Conservation (phyloP, 2,329 filamentous ascomycete genomes). For the Metarhizium anisopliae region DNA sequence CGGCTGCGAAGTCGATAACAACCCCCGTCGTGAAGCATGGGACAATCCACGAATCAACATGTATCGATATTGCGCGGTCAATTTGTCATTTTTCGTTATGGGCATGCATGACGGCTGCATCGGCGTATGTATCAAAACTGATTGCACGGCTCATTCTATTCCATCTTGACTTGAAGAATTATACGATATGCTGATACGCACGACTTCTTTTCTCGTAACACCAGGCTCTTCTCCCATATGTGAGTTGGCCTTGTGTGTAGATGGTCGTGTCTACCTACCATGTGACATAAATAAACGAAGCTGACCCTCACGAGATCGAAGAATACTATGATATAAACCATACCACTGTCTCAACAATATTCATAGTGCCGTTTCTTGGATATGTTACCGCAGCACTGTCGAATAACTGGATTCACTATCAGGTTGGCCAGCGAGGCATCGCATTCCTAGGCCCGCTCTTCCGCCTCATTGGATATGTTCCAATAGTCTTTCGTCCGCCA, state of each 20-base stretch:
- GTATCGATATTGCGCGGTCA: conserved; percentile 48
- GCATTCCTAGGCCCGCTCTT: conserved; percentile 54
- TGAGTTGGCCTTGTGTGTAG: conserved; percentile 15
- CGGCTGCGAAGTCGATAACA: neutral
- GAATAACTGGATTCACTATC: conserved; percentile 41
- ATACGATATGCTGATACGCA: no score
- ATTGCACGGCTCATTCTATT: neutral
- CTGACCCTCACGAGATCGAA: conserved; percentile 15
- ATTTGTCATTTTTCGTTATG: conserved; percentile 55
- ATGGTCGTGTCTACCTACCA: neutral
- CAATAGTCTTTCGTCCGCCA: conserved; percentile 58
- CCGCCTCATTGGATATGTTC: conserved; percentile 56
- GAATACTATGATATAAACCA: conserved; percentile 53
- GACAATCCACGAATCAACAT: conserved; percentile 51
- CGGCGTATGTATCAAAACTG: conserved; percentile 36
- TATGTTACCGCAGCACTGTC: conserved; percentile 52
- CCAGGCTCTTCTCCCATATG: conserved; percentile 39
- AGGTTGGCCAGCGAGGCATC: conserved; percentile 45
- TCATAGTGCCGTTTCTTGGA: conserved; percentile 56
- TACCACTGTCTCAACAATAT: conserved; percentile 54
- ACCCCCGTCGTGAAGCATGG: conserved; percentile 42
- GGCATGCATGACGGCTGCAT: conserved; percentile 61
- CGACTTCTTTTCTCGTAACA: conserved; percentile 8
- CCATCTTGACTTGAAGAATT: no score
- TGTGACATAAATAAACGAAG: neutral